Evolutionary conservation across 805 yeast genomes (phyloP).

Genomic region (Ogataea methanolica): DNA sequence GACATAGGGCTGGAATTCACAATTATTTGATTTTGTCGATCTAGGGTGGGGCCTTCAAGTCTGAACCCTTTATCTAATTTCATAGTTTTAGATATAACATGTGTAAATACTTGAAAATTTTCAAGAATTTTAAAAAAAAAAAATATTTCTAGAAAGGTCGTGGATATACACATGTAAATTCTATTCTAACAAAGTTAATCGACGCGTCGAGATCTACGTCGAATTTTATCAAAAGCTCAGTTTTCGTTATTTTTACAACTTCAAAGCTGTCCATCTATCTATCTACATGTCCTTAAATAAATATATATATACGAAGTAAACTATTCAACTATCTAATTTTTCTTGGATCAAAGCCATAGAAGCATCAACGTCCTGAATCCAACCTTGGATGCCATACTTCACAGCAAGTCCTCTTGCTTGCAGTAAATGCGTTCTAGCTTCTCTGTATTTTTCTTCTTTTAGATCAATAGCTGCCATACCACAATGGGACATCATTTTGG

Average conservation of each 20-base stretch:
- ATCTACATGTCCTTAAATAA: neutral
- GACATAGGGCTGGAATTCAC: conserved; percentile 50
- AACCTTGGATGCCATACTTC: conserved; percentile 14
- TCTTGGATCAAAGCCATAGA: neutral
- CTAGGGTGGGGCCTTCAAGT: neutral
- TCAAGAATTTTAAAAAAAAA: too few relatives aligned
- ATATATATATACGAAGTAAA: neutral
- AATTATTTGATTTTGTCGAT: neutral
- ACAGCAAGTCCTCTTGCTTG: conserved; percentile 15
- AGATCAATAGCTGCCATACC: conserved; percentile 13
- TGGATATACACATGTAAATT: too few relatives aligned
- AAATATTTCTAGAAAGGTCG: too few relatives aligned
- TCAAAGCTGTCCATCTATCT: neutral
- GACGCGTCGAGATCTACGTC: too few relatives aligned
- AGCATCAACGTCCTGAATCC: conserved; percentile 13
- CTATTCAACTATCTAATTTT: neutral
- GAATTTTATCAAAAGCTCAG: too few relatives aligned
- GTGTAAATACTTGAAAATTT: too few relatives aligned
- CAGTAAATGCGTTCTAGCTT: conserved; percentile 11
- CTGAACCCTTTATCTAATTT: neutral
- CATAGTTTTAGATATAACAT: too few relatives aligned
- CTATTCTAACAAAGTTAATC: too few relatives aligned
- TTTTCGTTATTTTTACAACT: too few relatives aligned
- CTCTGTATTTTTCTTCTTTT: conserved; percentile 6
- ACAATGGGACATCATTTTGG: conserved; percentile 16